Evolutionary conservation across 2,329 filamentous ascomycete genomes (phyloP), one percentile per base, ranked within the genome.

Genomic region (Phyllosticta paracitricarpa): DNA sequence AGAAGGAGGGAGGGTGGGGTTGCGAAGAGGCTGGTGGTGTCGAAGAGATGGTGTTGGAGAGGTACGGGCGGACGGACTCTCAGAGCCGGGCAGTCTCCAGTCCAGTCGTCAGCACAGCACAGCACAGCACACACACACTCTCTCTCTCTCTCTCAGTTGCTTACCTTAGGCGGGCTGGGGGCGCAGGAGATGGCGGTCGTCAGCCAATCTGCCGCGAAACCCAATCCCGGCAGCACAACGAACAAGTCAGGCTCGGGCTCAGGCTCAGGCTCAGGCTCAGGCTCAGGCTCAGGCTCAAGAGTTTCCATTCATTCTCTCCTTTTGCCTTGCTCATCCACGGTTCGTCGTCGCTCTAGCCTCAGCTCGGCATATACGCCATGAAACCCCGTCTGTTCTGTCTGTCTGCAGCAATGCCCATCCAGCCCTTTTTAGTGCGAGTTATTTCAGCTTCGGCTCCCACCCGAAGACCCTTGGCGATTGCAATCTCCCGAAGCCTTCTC

Each of bases 1-100:
- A 40, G 35, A 17, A 30, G 28, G 9, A 28, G 51, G 30, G 58
- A 28, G 51, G 22, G 19, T 55, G 58, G 58, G 55, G 58, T 56
- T 60, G 53, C 51, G 55, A 33, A 54, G 53, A 60, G 53, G 53
- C 54, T 26, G 58, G 58, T 48, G 58, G 58, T 60, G 58, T 35
- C 35, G 58, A 54, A 55, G 58, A 56, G 40, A 53, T 40, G 33
- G 33, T 40, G 33, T 40, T 40, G 33, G 33, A 40, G 14, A 12
- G 5, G 5, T 3, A 35, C 33, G 33, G 33, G 33, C 33, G 33
- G 33, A 17, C 30, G 2, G 30, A 33, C 19, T 22, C 19, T 22
- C 19, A 22, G 19, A 2, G 19, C 19, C 19, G 19, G 19, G 19
- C 19, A 22, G 19, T 22, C 19, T 22, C 19, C 19, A 22, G n/a